Conservation (phyloP, 2,329 filamentous ascomycete species). For the Scopulariopsis brevicaulis region DNA sequence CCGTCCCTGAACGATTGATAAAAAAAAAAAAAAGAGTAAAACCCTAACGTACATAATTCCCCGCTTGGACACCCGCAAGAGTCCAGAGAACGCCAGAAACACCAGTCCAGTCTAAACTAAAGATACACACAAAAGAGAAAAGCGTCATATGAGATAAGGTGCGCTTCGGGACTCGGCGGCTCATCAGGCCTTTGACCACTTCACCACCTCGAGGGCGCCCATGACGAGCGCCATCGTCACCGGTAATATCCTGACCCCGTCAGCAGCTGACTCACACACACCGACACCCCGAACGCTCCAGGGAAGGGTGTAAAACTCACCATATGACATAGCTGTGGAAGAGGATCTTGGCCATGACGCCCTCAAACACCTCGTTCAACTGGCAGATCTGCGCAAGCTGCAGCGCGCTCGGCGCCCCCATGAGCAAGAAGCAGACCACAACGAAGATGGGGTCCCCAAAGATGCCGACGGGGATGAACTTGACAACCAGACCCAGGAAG, state of each 20-base stretch:
- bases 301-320: constrained; percentile 32
- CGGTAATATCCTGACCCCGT: constrained; percentile 64
- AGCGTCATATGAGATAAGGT: background rate
- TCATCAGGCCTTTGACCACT: constrained; percentile 52
- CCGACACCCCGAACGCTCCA: no score
- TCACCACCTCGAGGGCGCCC: constrained; percentile 81
- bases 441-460: constrained; percentile 97
- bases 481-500: constrained; percentile 73
- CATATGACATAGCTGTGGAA: constrained; percentile 87
- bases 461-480: constrained; percentile 86
- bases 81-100: background rate
- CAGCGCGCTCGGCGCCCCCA: constrained; percentile 83
- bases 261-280: no score
- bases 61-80: background rate
- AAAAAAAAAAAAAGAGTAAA: no score
- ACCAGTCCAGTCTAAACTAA: background rate
- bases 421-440: constrained; percentile 93
- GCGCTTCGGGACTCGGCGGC: background rate
- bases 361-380: constrained; percentile 92
- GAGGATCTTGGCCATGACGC: constrained; percentile 81
- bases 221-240: constrained; percentile 86
- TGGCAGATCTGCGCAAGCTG: constrained; percentile 98
- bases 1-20: no score
- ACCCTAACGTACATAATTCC: background rate
- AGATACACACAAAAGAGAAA: background rate